A percentile compares a stretch with the other conserved stretches of the same genome.
Evolutionary conservation across 1,139 yeast genomes (phyloP).

Genomic region (Saccharomyces pastorianus): DNA sequence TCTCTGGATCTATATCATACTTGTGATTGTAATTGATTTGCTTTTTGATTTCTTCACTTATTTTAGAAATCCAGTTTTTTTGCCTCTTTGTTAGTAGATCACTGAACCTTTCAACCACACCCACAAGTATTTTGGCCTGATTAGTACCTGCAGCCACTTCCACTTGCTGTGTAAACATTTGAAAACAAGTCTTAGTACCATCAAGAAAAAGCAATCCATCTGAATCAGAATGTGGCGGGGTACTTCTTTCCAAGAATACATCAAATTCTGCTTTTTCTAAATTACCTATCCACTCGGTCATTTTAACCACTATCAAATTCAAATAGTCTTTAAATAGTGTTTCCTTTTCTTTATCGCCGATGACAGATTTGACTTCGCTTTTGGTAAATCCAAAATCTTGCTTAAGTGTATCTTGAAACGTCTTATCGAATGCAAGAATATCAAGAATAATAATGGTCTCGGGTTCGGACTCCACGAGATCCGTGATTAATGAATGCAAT

Average conservation of each 20-base stretch:
- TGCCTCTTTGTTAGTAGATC: constrained; percentile 54
- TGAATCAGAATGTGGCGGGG: constrained; percentile 68
- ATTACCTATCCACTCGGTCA: constrained; percentile 74
- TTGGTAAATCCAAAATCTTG: constrained; percentile 40
- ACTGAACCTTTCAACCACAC: constrained; percentile 75
- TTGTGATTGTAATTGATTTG: constrained; percentile 36
- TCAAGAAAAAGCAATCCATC: constrained; percentile 56
- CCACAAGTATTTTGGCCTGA: constrained; percentile 71
- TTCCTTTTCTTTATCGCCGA: constrained; percentile 64
- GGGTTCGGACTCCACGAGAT: constrained; percentile 62
- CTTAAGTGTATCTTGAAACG: constrained; percentile 46
- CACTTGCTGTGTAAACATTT: constrained; percentile 84
- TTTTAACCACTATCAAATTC: constrained; percentile 56
- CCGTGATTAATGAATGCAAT: constrained; percentile 54
- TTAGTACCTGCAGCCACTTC: constrained; percentile 87
- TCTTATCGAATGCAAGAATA: constrained; percentile 68
- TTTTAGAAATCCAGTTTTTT: constrained; percentile 46
- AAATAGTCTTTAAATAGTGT: constrained; percentile 63
- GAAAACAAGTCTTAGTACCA: constrained; percentile 67
- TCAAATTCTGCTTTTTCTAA: constrained; percentile 56
- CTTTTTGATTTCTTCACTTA: constrained; percentile 53
- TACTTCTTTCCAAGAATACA: constrained; percentile 51
- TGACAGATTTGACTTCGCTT: constrained; percentile 41
- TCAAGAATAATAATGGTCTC: constrained; percentile 56
- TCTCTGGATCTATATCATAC: constrained; percentile 32